phyloP scores from a whole-genome alignment of 2,329 filamentous ascomycete species.

The Fusarium continuum region DNA sequence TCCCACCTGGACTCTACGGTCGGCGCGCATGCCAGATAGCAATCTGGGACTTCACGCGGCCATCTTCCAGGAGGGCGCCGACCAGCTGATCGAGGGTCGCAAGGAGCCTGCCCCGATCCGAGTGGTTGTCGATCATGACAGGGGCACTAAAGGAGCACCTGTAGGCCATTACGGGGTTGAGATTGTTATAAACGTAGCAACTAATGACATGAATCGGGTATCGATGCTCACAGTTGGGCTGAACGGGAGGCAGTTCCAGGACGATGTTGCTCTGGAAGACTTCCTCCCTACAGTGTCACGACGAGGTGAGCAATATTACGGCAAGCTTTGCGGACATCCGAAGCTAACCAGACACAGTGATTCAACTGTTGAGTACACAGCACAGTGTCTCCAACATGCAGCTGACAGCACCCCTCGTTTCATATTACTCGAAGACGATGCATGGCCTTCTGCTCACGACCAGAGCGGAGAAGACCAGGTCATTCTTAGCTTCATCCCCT shows the following conservation, averaged over 20 bases:
- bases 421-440: constrained; percentile 80
- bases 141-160: constrained; percentile 71
- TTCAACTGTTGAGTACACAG: constrained; percentile 75
- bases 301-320: constrained; percentile 63
- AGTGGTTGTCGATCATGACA: constrained; percentile 76
- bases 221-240: constrained; percentile 67
- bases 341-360: constrained; percentile 63
- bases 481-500: constrained; percentile 82
- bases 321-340: background rate
- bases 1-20: constrained; percentile 81
- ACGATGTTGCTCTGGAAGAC: constrained; percentile 76
- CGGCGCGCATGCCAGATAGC: constrained; percentile 69
- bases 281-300: constrained; percentile 79
- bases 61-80: constrained; percentile 75
- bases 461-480: constrained; percentile 70
- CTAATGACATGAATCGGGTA: constrained; percentile 61
- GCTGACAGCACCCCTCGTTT: constrained; percentile 74
- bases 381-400: constrained; percentile 72
- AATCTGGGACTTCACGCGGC: constrained; percentile 70
- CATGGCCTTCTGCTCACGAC: constrained; percentile 72
- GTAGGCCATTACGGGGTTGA: constrained; percentile 76
- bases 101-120: constrained; percentile 74
- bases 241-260: constrained; percentile 75
- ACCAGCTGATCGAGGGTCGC: constrained; percentile 69
- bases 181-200: constrained; percentile 71